Conservation (phyloP, 2,329 filamentous ascomycete species). For the Sporothrix curviconia region DNA sequence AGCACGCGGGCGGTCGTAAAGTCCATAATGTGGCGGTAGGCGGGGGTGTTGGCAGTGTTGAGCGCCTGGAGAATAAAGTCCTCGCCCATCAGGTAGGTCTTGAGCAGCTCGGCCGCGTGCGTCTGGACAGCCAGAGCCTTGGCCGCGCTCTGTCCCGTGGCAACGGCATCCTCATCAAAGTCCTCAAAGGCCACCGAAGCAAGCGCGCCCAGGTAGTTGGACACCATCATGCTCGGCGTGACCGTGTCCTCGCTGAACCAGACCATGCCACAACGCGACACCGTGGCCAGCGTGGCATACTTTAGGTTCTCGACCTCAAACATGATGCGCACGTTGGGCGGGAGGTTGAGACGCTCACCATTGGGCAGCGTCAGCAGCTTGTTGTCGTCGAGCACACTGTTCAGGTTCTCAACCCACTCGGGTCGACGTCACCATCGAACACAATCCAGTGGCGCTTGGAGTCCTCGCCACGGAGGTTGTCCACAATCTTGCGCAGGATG, state of each 20-base stretch:
- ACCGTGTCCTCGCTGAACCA: constrained; percentile 99
- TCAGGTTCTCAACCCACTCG: constrained; percentile 99
- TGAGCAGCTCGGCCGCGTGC: constrained; percentile 72
- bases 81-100: constrained; percentile 68
- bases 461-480: constrained; percentile 96
- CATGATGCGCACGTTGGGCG: constrained; percentile 95
- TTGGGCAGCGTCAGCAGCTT: constrained; percentile 95
- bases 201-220: constrained; percentile 81
- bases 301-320: constrained; percentile 98
- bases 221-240: constrained; percentile 83
- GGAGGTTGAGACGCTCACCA: constrained; percentile 92
- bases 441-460: constrained; percentile 98
- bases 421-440: constrained; percentile 97
- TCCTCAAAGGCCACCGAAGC: constrained; percentile 85
- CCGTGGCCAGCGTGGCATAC: constrained; percentile 96
- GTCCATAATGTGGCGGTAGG: constrained; percentile 95
- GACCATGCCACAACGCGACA: constrained; percentile 99
- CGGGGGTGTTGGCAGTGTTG: constrained; percentile 66
- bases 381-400: constrained; percentile 98
- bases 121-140: constrained; percentile 74
- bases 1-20: constrained; percentile 87
- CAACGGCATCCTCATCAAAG: constrained; percentile 80
- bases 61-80: constrained; percentile 75
- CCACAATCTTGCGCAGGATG: constrained; percentile 95
- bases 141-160: constrained; percentile 63